phyloP scores from a whole-genome alignment of 176 grass and related monocot genomes.

The Leersia perrieri region DNA sequence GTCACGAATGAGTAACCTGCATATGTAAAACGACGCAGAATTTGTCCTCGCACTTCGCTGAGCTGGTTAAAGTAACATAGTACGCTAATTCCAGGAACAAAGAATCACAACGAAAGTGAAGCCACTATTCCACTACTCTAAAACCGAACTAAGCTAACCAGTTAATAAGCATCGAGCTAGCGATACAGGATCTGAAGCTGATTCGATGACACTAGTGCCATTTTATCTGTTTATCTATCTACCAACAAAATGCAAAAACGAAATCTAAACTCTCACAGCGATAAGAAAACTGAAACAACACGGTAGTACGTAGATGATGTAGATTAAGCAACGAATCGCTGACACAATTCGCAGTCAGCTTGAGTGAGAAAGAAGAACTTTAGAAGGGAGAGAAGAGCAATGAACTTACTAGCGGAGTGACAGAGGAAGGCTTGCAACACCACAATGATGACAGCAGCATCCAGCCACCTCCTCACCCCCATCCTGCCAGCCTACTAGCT shows the following conservation, averaged over 20 bases:
- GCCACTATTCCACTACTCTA: not conserved
- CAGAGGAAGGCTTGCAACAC: conserved; percentile 21
- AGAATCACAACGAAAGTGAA: not conserved
- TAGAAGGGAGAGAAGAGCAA: not conserved
- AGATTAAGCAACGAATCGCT: not conserved
- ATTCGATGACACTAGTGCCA: not conserved
- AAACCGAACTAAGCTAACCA: not conserved
- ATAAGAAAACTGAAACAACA: not conserved
- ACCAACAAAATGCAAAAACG: not conserved
- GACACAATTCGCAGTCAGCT: not conserved
- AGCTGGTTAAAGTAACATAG: not conserved
- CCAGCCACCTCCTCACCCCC: conserved; percentile 17
- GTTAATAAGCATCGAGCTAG: not conserved
- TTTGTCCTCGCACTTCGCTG: not conserved
- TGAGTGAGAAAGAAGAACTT: not conserved
- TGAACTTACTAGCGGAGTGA: conserved; percentile 44
- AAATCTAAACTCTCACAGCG: not conserved
- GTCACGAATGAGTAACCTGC: not conserved
- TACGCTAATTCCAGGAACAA: not conserved
- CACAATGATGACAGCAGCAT: not conserved
- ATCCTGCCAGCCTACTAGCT: not conserved
- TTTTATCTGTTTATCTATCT: not conserved
- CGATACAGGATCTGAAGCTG: not conserved
- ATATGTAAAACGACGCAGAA: not conserved
- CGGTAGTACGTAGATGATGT: not conserved